Conservation (phyloP, 257 asterid genomes). For the Fraxinus anomala region DNA sequence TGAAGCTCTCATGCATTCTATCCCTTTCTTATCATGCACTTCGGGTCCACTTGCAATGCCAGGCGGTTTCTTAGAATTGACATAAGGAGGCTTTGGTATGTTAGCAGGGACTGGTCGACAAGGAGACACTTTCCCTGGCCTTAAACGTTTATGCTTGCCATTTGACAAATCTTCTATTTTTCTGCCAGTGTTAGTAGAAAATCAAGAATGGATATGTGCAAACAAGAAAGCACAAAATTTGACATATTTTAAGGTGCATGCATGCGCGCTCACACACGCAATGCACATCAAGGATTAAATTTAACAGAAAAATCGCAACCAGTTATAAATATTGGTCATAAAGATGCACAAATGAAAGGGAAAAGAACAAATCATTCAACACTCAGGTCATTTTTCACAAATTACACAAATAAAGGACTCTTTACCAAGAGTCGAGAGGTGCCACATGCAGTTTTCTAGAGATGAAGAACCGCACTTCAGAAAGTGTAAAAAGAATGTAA, state of each 20-base stretch:
- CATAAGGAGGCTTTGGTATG: conserved; percentile 81
- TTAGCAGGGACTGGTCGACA: conserved; percentile 74
- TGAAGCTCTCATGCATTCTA: conserved; percentile 91
- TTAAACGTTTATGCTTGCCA: conserved; percentile 56
- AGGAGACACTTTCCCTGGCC: conserved; percentile 87
- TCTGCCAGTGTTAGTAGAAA: conserved; percentile 42
- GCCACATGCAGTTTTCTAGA: neutral
- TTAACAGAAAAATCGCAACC: conserved; percentile 8
- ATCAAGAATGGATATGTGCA: neutral
- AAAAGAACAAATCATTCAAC: neutral
- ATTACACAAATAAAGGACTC: neutral
- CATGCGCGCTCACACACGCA: neutral
- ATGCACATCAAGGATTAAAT: neutral
- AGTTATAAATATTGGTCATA: conserved; percentile 7
- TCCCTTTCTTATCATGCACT: conserved; percentile 83
- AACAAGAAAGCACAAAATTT: neutral
- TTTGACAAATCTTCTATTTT: conserved; percentile 48
- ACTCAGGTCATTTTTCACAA: neutral
- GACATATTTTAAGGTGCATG: neutral
- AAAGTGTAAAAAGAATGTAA: neutral
- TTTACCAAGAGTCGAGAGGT: neutral
- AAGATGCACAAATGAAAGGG: neutral
- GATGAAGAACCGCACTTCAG: neutral
- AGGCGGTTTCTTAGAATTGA: conserved; percentile 71
- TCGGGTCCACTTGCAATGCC: conserved; percentile 69